A percentile compares a stretch with the other conserved stretches of the same genome.
These are phyloP conservation scores for Xeromyces bisporus DNA, from an alignment of 495 filamentous ascomycete species.

Conservation along the genomic window DNA sequence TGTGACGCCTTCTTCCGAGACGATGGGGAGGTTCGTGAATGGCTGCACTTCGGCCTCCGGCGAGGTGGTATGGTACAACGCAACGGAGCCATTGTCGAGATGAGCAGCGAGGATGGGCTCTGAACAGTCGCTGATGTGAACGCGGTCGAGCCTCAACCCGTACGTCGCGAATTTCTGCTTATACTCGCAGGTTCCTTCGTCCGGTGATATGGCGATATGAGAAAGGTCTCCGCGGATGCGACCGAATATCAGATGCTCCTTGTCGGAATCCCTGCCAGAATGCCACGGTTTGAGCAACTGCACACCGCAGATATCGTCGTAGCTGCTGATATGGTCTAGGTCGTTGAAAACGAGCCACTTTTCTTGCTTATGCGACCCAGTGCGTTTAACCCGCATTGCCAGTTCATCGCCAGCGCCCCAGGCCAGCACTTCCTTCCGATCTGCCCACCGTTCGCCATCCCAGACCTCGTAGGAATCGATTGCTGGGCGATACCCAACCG, in stretches of 20 bases:
- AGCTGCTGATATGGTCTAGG: slow-evolving; percentile 32
- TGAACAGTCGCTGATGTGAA: slow-evolving; percentile 15
- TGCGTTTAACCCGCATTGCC: slow-evolving; percentile 26
- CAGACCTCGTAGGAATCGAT: slow-evolving; percentile 45
- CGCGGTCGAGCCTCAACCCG: slow-evolving; percentile 14
- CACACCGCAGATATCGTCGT: slow-evolving; percentile 45
- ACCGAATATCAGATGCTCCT: slow-evolving; percentile 24
- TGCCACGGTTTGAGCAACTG: slow-evolving; percentile 33
- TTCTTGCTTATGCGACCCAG: slow-evolving; percentile 7
- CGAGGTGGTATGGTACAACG: slow-evolving; percentile 27
- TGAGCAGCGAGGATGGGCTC: slow-evolving; percentile 30
- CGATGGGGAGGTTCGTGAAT: slow-evolving; percentile 19
- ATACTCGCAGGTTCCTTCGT: slow-evolving; percentile 10
- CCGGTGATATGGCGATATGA: slow-evolving; percentile 19
- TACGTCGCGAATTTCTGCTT: slow-evolving; percentile 19
- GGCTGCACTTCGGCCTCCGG: slow-evolving; percentile 16
- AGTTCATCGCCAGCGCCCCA: slow-evolving; percentile 47
- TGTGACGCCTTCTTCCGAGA: slow-evolving; percentile 5
- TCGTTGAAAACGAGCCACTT: slow-evolving; percentile 38
- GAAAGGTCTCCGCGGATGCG: slow-evolving; percentile 23
- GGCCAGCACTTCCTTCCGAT: slow-evolving; percentile 38
- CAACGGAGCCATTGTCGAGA: slow-evolving; percentile 23
- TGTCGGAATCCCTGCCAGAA: slow-evolving; percentile 9
- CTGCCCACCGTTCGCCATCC: slow-evolving; percentile 32
- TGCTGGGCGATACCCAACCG: slow-evolving; percentile 44